Base-by-base conservation (phyloP, 257 asterid species). In the Salvia rosmarinus region DNA sequence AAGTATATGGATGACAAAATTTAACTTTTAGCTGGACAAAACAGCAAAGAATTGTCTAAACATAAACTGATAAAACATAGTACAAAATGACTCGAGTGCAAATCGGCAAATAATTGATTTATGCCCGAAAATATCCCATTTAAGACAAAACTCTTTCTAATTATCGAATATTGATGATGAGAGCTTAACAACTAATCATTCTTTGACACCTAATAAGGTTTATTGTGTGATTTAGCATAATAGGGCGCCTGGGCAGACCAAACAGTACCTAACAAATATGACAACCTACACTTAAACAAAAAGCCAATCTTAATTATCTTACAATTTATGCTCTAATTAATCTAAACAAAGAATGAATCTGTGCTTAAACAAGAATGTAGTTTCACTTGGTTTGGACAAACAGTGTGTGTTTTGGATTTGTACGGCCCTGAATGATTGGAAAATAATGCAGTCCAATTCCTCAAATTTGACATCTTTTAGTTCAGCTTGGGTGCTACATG, bases 21-120 rank as follows among this genome's bases (percentile, higher is more conserved):
- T 65, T 61, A 69, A 67, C 81, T 65, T 65, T 68, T 47, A 42
- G 59, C 60, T 64, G 72, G 68, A 83, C 79, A 75, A 67, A 75
- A 66, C 17, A 58, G 51, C 71, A 59, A 49, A n/a, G 17, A 77
- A 74, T 65, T 76, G 21, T 80, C 73, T 75, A 63, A 73, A 25
- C 79, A 78, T 71, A 75, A 85, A 75, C 46, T 44, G 88, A 49
- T 80, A 67, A 80, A 37, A 71, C 59, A 83, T 76, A 79, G 83
- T 87, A 88, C 89, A 89, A 90, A 79, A 2, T 44, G 35, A 75
- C 30, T 37, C 75, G 72, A 72, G 60, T 64, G 84, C 91, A 85
- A 85, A 82, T 32, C 95, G 90, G 88, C 92, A 71, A 80, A 80
- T 64, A n/a, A 67, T 66, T 67, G 61, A 72, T 40, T 10, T 78